Evolutionary conservation across 225 moss, liverwort and hornwort genomes (phyloP).

Genomic region (Thuidium tamariscinum): DNA sequence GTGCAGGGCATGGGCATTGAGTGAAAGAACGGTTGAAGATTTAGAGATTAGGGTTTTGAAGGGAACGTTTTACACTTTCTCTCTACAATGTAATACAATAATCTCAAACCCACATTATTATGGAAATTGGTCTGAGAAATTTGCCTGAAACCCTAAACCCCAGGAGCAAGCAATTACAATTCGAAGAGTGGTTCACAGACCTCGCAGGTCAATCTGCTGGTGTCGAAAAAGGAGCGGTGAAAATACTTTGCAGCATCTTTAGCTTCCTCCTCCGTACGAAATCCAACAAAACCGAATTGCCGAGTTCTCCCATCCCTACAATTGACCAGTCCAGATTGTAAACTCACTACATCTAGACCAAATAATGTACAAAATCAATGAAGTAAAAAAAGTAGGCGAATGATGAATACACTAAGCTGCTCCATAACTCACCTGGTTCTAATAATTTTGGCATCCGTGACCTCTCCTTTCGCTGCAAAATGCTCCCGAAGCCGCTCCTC

Average conservation of each 20-base stretch:
- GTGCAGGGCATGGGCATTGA: neutral
- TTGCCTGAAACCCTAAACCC: neutral
- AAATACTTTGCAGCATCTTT: slow-evolving; percentile 70
- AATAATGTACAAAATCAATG: neutral
- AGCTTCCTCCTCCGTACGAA: slow-evolving; percentile 73
- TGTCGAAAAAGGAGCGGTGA: slow-evolving; percentile 68
- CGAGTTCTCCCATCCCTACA: slow-evolving; percentile 68
- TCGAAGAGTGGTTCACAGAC: slow-evolving; percentile 13
- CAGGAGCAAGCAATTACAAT: neutral
- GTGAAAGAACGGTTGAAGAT: too few species aligned
- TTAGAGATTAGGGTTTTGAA: neutral
- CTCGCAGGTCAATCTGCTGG: slow-evolving; percentile 74
- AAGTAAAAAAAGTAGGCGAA: neutral
- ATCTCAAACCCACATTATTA: neutral
- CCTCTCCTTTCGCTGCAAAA: slow-evolving; percentile 85
- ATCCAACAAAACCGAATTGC: slow-evolving; percentile 90
- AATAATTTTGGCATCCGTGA: slow-evolving; percentile 95
- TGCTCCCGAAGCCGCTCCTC: slow-evolving; percentile 85
- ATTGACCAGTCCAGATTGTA: neutral
- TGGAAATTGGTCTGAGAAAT: neutral
- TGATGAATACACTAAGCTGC: neutral
- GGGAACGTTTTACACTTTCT: neutral
- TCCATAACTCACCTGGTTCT: slow-evolving; percentile 45
- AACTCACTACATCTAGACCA: neutral
- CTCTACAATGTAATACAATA: neutral